Evolutionary conservation across 495 filamentous ascomycete genomes (phyloP), one percentile per base, ranked within the genome.

Genomic region (Xylona heveae): DNA sequence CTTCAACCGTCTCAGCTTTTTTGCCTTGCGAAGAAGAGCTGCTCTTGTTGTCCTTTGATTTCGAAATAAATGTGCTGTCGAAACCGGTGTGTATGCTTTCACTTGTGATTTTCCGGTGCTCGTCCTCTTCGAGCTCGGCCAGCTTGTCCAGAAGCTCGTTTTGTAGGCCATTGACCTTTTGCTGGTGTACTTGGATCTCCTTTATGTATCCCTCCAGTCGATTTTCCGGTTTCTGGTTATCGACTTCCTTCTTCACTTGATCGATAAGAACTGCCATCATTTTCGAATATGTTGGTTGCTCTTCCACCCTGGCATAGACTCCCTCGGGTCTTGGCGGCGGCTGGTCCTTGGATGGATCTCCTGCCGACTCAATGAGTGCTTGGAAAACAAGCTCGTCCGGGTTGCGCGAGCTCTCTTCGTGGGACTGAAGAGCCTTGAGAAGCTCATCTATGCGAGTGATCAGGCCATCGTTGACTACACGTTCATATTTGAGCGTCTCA

Each of bases 201-300:
- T 66, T 61, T 17, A 82, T 55, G 55, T 84, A 93, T 29, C 58
- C 72, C 18, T 68, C 55, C 40, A 74, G 74, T 20, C 74, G 57
- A 38, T 74, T 66, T 20, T 68, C 54, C 3, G 55, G 57, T 33
- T 71, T 66, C 38, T 59, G 58, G 34, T 78, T 71, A 24, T 79
- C 78, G 9, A 93, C 62, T 25, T 81, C 71, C 50, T 77, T 77
- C 58, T 94, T 95, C 18, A 95, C 83, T 48, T 93, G 78, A 43
- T 97, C 88, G 5, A 94, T 65, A 39, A 97, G 42, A 4, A 72
- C 66, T 19, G 79, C 76, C 76, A 95, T 83, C 88, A 97, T 95
- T 55, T 82, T 76, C 12, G 80, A 84, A 46, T 91, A 97, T 4
- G 73, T 77, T 1, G 81, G 82, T 34, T 75, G 68, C 42, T 83